Evolutionary conservation across 805 yeast genomes (phyloP), one percentile per base, ranked within the genome.

Genomic region (Suhomyces kilbournensis): DNA sequence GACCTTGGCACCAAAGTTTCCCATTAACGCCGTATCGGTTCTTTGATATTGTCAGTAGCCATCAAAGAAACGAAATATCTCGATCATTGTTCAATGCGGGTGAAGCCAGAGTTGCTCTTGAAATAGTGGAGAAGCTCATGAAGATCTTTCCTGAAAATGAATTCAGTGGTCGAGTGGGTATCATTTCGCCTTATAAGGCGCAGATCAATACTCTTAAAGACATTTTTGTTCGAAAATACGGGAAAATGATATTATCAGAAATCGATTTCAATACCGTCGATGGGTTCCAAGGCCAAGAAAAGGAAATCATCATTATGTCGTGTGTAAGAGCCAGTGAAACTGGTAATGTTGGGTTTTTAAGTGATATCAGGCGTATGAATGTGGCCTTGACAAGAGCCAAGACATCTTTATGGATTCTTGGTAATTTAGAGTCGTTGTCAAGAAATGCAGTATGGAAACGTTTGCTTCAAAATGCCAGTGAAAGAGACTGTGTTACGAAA

Each of bases 201-300:
- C 99, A 94, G 65, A 82, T 90, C 40, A 62, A 76, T 34, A 71
- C 78, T 1, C 63, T 94, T 52, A 81, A 81, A 56, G 75, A 78
- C 17, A 67, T 76, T 1, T 93, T 94, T 61, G 66, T 71, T 5
- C 72, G 74, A 14, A 72, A 73, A 50, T 87, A 80, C 61, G 98
- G 98, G 9, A 72, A 72, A 2, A 63, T 72, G 3, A 86, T 93
- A 32, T 66, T 79, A 17, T 77, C 80, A 28, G 85, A 81, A 49
- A 83, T 96, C 47, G 96, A 89, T 64, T 91, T 94, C 71, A 91
- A 92, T 64, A 90, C 99, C 0, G 91, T 94, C 54, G 99, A 94
- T 77, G 99, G 98, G 1, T 94, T 92, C 66, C 99, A 91, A 73
- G 97, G 75, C 51, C 98, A 94, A 69, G 99, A 94, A 65, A 94